Evolutionary conservation across 257 asterid species (phyloP).

Genomic region (Fraxinus pennsylvanica): DNA sequence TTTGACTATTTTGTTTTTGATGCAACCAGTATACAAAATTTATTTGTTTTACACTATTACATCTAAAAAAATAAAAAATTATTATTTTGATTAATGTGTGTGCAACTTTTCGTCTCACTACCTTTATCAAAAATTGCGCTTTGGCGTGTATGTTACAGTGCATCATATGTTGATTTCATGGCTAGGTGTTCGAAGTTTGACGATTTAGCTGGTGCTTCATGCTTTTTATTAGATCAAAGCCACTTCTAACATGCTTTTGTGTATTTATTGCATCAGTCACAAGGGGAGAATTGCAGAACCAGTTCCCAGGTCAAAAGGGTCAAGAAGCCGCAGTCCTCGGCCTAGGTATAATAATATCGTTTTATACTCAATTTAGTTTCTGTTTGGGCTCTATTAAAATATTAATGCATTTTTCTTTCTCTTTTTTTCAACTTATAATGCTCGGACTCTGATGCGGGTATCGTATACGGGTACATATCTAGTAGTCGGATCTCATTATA

Average conservation of each 20-base stretch:
- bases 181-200: not conserved
- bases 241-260: not conserved
- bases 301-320: slow-evolving; percentile 55
- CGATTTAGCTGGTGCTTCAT: not conserved
- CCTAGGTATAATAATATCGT: slow-evolving; percentile 54
- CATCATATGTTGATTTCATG: not conserved
- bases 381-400: no score
- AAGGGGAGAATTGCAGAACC: slow-evolving; percentile 88
- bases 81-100: not conserved
- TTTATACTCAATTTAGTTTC: not conserved
- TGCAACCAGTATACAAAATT: no score
- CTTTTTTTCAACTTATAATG: no score
- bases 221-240: not conserved
- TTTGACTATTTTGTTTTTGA: no score
- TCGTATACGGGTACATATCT: no score
- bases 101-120: not conserved
- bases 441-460: no score
- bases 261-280: slow-evolving; percentile 44
- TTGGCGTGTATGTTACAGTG: not conserved
- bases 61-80: no score
- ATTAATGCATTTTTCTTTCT: no score
- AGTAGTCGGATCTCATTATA: no score
- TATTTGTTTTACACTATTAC: no score
- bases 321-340: slow-evolving; percentile 95
- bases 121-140: not conserved